These are phyloP conservation scores for Ceratopteris richardii DNA, from an alignment of 75 land plant species.

Conservation along the genomic window DNA sequence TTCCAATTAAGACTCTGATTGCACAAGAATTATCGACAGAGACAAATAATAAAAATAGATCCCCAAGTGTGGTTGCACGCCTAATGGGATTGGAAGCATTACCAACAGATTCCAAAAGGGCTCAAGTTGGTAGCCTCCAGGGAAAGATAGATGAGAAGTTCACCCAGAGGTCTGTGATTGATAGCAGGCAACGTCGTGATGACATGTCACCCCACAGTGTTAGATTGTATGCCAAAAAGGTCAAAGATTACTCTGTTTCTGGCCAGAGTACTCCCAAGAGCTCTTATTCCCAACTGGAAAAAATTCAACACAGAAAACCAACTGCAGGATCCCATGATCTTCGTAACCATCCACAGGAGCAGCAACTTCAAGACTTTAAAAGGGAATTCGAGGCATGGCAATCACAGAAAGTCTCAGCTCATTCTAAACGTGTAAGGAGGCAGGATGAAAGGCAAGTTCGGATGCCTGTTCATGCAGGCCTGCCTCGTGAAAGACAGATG, in stretches of 20 bases:
- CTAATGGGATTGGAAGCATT: slow-evolving; percentile 77
- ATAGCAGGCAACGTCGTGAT: not conserved
- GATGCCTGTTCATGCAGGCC: slow-evolving; percentile 17
- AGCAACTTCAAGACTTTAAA: slow-evolving; percentile 80
- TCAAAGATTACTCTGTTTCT: not conserved
- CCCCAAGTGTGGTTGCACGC: slow-evolving; percentile 65
- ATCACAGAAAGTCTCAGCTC: slow-evolving; percentile 38
- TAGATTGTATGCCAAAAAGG: not conserved
- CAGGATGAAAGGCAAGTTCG: slow-evolving; percentile 23
- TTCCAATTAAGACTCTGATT: slow-evolving; percentile 58
- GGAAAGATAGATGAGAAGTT: slow-evolving; percentile 5
- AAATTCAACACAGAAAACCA: not conserved
- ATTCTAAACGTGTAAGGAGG: slow-evolving; percentile 22
- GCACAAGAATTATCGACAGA: slow-evolving; percentile 69
- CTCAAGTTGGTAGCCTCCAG: not conserved
- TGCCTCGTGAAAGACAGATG: slow-evolving; percentile 18
- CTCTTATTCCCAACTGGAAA: not conserved
- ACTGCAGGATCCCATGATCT: slow-evolving; percentile 17
- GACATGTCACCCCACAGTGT: not conserved
- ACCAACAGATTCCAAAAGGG: slow-evolving; percentile 20
- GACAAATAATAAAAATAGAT: slow-evolving; percentile 25
- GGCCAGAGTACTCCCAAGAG: not conserved
- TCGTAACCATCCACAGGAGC: slow-evolving; percentile 89
- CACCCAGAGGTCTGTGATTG: not conserved
- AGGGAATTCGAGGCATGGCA: slow-evolving; percentile 89